Conservation (phyloP, 495 filamentous ascomycete genomes). For the Neurospora africana region DNA sequence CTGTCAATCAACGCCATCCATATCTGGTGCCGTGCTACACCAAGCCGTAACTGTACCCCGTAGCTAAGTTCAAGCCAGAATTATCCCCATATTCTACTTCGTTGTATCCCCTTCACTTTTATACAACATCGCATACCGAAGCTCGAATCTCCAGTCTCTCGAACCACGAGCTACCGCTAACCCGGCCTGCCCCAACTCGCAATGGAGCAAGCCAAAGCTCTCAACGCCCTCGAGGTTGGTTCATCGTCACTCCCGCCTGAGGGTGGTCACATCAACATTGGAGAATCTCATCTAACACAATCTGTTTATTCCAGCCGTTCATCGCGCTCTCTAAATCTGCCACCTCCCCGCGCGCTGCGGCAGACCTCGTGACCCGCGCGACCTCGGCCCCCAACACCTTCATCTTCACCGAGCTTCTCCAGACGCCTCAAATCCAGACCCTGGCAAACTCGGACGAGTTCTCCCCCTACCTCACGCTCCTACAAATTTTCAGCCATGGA, state of each 20-base stretch:
- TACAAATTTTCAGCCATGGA: conserved; percentile 89
- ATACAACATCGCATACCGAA: neutral
- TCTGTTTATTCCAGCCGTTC: conserved; percentile 51
- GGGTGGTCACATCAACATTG: neutral
- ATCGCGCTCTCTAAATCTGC: conserved; percentile 79
- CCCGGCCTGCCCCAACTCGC: conserved; percentile 5
- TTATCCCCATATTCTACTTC: neutral
- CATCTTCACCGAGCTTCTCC: conserved; percentile 88
- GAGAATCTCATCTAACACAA: conserved; percentile 1
- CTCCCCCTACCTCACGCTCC: conserved; percentile 51
- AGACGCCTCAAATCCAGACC: conserved; percentile 68
- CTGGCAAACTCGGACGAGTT: conserved; percentile 43
- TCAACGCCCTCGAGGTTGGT: conserved; percentile 63
- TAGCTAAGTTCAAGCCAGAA: neutral
- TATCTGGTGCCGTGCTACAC: neutral
- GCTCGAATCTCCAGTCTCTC: neutral
- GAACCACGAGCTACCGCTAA: neutral
- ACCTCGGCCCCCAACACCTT: conserved; percentile 81
- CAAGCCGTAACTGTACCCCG: neutral
- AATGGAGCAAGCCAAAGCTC: conserved; percentile 80
- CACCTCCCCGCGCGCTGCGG: conserved; percentile 68
- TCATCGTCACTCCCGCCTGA: conserved; percentile 4
- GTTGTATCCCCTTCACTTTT: neutral
- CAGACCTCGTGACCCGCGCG: conserved; percentile 78
- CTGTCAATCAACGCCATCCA: neutral